Base-by-base conservation (phyloP, 805 yeast species). In the Cephaloascus fragrans region DNA sequence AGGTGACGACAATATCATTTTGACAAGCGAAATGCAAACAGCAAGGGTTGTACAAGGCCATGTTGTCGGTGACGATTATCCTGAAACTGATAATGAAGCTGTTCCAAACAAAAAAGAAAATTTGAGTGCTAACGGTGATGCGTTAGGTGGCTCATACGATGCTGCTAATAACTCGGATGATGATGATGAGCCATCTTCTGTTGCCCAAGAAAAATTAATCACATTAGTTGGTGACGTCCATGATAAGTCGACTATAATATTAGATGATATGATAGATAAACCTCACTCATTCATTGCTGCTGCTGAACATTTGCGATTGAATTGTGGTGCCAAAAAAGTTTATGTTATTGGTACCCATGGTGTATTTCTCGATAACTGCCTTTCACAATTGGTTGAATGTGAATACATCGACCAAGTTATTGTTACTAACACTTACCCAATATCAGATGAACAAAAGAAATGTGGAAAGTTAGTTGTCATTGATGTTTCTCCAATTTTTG, bases 241-340 rank as follows among this genome's bases (percentile, higher is more conserved):
- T 47, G 83, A 79, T 50, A 85, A 85, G 60, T 84, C 95, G 4
- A 97, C 97, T 16, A 85, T 93, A 48, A 84, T 93, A 43, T 71
- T 93, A 42, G 99, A 93, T 63, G 99, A 93, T 58, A 86, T 93
- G 94, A 83, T 93, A 51, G 98, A 93, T 57, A 87, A 93, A 57
- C 96, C 96, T 35, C 80, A 82, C 46, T 79, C 95, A 8, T 90
- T 89, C 56, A 83, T 93, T 46, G 90, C 97, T 23, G 98, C 98
- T 34, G 98, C 99, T 26, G 99, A 93, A 64, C 98, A 93, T 64
- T 77, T 95, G 58, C 76, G 94, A 48, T 71, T 85, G 61, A 90
- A 89, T 61, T 93, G 99, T 66, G 98, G 98, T 41, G 98, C 99
- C 44, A 83, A 80, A 51, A 73, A 77, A 42, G 96, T 93, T 19